A percentile compares a stretch with the other conserved stretches of the same genome.
Evolutionary conservation across 257 asterid genomes (phyloP).

Genomic region (Scutellaria baicalensis): DNA sequence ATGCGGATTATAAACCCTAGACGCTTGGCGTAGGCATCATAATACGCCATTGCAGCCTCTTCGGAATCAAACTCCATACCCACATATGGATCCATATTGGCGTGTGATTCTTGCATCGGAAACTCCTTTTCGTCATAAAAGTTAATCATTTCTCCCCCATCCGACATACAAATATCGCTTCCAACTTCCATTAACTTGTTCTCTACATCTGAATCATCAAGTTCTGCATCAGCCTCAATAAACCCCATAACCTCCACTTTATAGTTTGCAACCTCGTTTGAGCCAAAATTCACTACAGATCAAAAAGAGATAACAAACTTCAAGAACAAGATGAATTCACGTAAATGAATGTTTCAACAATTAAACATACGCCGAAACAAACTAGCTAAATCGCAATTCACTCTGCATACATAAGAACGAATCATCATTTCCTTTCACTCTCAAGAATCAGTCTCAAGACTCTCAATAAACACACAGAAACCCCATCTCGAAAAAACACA

Average conservation of each 20-base stretch:
- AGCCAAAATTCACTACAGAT: slow-evolving; percentile 12
- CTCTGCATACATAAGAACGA: neutral
- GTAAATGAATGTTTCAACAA: neutral
- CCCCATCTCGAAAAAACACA: neutral
- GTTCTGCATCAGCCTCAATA: neutral
- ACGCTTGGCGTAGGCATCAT: slow-evolving; percentile 34
- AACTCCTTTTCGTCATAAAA: slow-evolving; percentile 9
- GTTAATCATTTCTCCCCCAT: slow-evolving; percentile 13
- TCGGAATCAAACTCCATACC: slow-evolving; percentile 52
- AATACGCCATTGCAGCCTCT: slow-evolving; percentile 42
- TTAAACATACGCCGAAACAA: neutral
- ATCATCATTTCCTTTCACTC: neutral
- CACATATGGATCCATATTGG: slow-evolving; percentile 25
- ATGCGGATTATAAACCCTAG: slow-evolving; percentile 45
- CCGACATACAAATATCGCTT: slow-evolving; percentile 13
- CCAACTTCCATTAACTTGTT: slow-evolving; percentile 17
- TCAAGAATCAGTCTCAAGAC: neutral
- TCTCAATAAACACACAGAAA: too few species aligned
- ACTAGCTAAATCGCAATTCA: neutral
- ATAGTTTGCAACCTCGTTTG: slow-evolving; percentile 2
- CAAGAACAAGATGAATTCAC: neutral
- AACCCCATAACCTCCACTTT: neutral
- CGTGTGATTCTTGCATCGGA: slow-evolving; percentile 1
- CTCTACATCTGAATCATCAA: slow-evolving; percentile 11
- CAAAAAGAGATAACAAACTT: neutral